phyloP scores from a whole-genome alignment of 1,284 basidiomycete species.

The Trichosporon sp. region DNA sequence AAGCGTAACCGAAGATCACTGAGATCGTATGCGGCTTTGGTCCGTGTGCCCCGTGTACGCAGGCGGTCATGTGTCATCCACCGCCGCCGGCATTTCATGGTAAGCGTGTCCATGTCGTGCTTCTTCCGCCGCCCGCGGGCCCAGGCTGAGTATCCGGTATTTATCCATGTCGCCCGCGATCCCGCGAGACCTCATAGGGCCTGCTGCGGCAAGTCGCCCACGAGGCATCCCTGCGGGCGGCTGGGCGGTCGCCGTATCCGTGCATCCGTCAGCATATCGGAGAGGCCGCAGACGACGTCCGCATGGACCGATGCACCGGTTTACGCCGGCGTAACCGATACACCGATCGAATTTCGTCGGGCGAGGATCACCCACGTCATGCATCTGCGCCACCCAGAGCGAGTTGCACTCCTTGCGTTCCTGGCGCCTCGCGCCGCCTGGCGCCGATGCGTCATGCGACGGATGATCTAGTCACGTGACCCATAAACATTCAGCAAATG shows the following conservation, averaged over 20 bases:
- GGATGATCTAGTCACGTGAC: background rate
- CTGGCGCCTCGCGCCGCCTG: no score
- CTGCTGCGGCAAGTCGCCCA: background rate
- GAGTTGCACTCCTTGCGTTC: no score
- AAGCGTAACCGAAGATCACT: background rate
- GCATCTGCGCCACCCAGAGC: background rate
- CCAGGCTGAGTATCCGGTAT: background rate
- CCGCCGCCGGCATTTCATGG: background rate
- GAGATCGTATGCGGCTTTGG: background rate
- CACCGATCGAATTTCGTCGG: background rate
- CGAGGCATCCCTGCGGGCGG: background rate
- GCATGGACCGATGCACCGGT: background rate
- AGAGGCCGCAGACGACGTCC: background rate
- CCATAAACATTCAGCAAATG: background rate
- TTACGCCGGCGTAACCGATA: background rate
- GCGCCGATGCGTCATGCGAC: no score
- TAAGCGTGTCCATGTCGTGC: background rate
- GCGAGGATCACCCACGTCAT: background rate
- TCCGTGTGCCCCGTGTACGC: background rate
- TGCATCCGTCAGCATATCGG: background rate
- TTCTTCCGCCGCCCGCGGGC: background rate
- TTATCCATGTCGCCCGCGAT: background rate
- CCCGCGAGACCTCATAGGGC: no score
- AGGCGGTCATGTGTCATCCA: conserved; percentile 5
- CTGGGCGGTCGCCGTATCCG: background rate